Conservation (phyloP, 2,329 filamentous ascomycete species). For the Aspergillus felis region DNA sequence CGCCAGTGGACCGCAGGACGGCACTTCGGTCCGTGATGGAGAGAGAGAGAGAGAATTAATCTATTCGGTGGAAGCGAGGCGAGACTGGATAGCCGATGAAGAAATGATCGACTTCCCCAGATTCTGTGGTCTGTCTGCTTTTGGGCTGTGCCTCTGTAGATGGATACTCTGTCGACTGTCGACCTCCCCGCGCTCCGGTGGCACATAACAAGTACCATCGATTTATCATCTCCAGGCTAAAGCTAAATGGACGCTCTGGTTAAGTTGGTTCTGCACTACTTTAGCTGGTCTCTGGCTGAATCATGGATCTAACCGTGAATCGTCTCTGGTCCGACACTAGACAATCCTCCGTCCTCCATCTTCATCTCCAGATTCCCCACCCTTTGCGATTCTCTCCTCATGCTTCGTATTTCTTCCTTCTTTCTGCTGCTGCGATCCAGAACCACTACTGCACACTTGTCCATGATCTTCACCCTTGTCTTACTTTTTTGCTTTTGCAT, state of each 20-base stretch:
- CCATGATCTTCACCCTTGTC: slow-evolving; percentile 2
- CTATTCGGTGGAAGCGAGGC: not conserved
- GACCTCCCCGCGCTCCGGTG: not conserved
- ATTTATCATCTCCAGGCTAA: too few relatives aligned
- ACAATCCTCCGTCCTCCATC: too few relatives aligned
- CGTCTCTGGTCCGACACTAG: not conserved
- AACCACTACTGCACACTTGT: not conserved
- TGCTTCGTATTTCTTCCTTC: too few relatives aligned
- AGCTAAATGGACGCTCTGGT: too few relatives aligned
- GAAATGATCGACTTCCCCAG: not conserved
- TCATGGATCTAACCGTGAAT: not conserved
- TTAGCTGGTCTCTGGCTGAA: too few relatives aligned
- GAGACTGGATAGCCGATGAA: not conserved
- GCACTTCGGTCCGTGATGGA: not conserved
- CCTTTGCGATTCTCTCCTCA: too few relatives aligned
- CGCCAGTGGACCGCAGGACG: not conserved
- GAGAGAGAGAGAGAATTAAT: not conserved
- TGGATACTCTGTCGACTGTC: too few relatives aligned
- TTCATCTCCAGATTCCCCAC: too few relatives aligned
- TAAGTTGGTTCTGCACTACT: too few relatives aligned
- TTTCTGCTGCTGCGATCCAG: too few relatives aligned
- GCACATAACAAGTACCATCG: not conserved
- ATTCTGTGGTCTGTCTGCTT: not conserved
- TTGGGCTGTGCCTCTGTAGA: too few relatives aligned
- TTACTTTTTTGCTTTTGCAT: not conserved